Evolutionary conservation across 1,139 yeast species (phyloP), one percentile per base, ranked within the genome.

Genomic region (Trichomonascaceae sp.): DNA sequence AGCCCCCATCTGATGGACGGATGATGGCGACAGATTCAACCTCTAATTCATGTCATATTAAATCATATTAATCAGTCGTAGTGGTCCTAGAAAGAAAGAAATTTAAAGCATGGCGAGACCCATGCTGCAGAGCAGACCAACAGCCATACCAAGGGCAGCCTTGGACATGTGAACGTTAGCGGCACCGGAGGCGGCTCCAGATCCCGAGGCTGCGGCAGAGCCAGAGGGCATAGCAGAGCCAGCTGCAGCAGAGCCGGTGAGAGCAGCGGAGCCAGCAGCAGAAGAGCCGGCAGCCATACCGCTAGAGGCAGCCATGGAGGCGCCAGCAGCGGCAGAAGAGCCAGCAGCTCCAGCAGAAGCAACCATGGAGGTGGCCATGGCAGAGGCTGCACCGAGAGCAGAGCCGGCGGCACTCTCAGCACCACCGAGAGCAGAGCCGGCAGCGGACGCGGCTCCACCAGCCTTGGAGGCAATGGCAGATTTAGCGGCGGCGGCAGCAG

Each of bases 171-270:
- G 33, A 35, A 20, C 32, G 14, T 23, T 35, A 16, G 37, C 32
- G 17, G 36, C 28, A 9, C 32, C 29, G 17, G 29, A 27, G 23
- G 35, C 33, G 16, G 36, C 32, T 26, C 31, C 32, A 23, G 34
- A 23, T 16, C 28, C 33, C 11, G 33, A 26, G 14, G 34, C 27
- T 22, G 38, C 14, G 9, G 13, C 27, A 13, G 37, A 20, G 23
- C 16, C 27, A 28, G 29, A 22, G 23, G 32, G 37, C 26, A 31
- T 35, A 15, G 31, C 35, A 16, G 17, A 29, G 13, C 29, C 18
- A 5, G 29, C 26, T 39, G 33, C 15, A 35, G 34, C 25, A 39
- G 51, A 13, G 40, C 36, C 34, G 28, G 34, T 27, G 37, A 32
- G 23, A 29, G 40, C 26, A 39, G 33, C 40, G 26, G 41, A 35